Conservation (phyloP, 2,329 filamentous ascomycete species). For the Talaromyces sp. region DNA sequence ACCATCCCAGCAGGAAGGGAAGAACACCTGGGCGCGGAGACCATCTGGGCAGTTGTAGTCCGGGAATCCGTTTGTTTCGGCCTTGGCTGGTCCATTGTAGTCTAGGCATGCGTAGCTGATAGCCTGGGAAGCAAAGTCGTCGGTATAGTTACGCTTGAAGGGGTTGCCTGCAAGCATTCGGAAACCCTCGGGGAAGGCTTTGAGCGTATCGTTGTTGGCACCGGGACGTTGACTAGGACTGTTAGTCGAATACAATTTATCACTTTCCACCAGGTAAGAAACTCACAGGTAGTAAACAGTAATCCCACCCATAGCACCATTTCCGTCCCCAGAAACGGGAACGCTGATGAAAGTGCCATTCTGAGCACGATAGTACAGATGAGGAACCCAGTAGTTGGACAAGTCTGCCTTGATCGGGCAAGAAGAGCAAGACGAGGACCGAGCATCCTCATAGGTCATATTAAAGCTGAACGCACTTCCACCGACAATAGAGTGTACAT, state of each 20-base stretch:
- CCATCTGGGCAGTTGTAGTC: conserved; percentile 27
- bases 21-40: conserved; percentile 31
- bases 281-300: conserved; percentile 80
- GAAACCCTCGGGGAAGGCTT: conserved; percentile 72
- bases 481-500: conserved; percentile 72
- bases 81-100: conserved; percentile 54
- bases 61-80: conserved; percentile 58
- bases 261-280: background rate
- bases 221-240: conserved; percentile 10
- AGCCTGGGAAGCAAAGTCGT: conserved; percentile 66
- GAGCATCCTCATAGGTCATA: conserved; percentile 55
- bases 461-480: conserved; percentile 61
- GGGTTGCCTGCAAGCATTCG: conserved; percentile 76
- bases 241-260: background rate
- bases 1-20: conserved; percentile 36
- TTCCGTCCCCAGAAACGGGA: conserved; percentile 25
- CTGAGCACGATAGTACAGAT: conserved; percentile 68
- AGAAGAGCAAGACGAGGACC: conserved; percentile 67
- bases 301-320: conserved; percentile 70
- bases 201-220: conserved; percentile 59
- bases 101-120: conserved; percentile 94
- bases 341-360: conserved; percentile 66
- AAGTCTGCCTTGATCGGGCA: conserved; percentile 75
- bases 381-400: conserved; percentile 80
- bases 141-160: conserved; percentile 59